These are phyloP conservation scores for Strobilomyces dryophilus DNA, from an alignment of 768 basidiomycete species.

Conservation along the genomic window DNA sequence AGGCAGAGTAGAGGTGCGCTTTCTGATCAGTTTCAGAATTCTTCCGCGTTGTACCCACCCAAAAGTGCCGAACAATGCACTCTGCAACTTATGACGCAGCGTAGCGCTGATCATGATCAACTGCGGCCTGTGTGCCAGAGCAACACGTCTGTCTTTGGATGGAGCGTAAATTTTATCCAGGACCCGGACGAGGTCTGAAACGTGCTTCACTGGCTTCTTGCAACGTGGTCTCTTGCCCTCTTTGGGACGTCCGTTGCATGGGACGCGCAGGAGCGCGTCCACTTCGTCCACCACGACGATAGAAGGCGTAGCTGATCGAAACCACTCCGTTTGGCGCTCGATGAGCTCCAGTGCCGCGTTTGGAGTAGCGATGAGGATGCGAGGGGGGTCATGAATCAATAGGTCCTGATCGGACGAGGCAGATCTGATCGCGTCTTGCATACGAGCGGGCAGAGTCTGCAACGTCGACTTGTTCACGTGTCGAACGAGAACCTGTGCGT, in stretches of 20 bases:
- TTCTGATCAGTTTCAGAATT: slow-evolving; percentile 26
- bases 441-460: slow-evolving; percentile 20
- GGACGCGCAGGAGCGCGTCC: slow-evolving; percentile 62
- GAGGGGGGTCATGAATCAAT: slow-evolving; percentile 47
- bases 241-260: slow-evolving; percentile 35
- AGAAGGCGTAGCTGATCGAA: slow-evolving; percentile 46
- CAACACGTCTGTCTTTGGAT: slow-evolving; percentile 19
- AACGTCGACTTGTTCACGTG: slow-evolving; percentile 31
- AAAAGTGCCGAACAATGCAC: slow-evolving; percentile 45
- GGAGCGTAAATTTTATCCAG: slow-evolving; percentile 53
- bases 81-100: slow-evolving; percentile 43
- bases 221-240: slow-evolving; percentile 34
- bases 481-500: slow-evolving; percentile 62
- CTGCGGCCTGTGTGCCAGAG: slow-evolving; percentile 42
- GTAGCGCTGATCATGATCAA: slow-evolving; percentile 71
- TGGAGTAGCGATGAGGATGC: slow-evolving; percentile 70
- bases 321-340: slow-evolving; percentile 36
- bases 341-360: slow-evolving; percentile 60
- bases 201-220: slow-evolving; percentile 48
- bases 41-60: slow-evolving; percentile 53
- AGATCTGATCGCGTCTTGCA: slow-evolving; percentile 27
- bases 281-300: slow-evolving; percentile 73
- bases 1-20: slow-evolving; percentile 24
- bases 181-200: slow-evolving; percentile 54
- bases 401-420: slow-evolving; percentile 30